Evolutionary conservation across 2,329 filamentous ascomycete genomes (phyloP).

Genomic region (Penicillium crustosum): DNA sequence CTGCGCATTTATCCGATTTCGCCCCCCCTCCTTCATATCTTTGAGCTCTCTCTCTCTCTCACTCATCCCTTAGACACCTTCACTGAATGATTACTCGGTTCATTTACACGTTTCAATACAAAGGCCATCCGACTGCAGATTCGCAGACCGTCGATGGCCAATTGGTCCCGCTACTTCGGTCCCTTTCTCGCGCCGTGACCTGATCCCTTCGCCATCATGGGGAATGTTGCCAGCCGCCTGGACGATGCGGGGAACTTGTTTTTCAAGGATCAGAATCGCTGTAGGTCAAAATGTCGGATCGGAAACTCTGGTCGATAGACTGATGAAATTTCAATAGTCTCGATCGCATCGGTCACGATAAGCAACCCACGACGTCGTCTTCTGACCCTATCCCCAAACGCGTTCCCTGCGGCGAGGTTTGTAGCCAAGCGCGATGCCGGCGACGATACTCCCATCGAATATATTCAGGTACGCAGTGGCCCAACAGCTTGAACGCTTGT

Average conservation of each 20-base stretch:
- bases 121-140: conserved; percentile 25
- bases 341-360: conserved; percentile 78
- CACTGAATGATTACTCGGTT: conserved; percentile 25
- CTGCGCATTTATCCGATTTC: conserved; percentile 15
- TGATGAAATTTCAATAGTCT: conserved; percentile 59
- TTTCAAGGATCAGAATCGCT: conserved; percentile 85
- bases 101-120: conserved; percentile 11
- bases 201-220: conserved; percentile 63
- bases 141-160: conserved; percentile 36
- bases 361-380: conserved; percentile 77
- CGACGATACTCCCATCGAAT: conserved; percentile 79
- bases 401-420: conserved; percentile 79
- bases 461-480: conserved; percentile 70
- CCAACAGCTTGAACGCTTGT: conserved; percentile 5
- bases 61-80: conserved; percentile 1
- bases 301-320: conserved; percentile 6
- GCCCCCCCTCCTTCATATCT: conserved; percentile 19
- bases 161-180: conserved; percentile 30
- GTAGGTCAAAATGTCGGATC: conserved; percentile 52
- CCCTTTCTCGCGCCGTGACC: conserved; percentile 30
- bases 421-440: conserved; percentile 68
- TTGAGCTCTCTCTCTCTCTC: conserved; percentile 11
- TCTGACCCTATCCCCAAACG: conserved; percentile 77
- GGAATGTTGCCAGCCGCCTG: conserved; percentile 83
- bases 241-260: conserved; percentile 78